Evolutionary conservation across 169 alveolate genomes (phyloP).

Genomic region (Plasmodium malariae): DNA sequence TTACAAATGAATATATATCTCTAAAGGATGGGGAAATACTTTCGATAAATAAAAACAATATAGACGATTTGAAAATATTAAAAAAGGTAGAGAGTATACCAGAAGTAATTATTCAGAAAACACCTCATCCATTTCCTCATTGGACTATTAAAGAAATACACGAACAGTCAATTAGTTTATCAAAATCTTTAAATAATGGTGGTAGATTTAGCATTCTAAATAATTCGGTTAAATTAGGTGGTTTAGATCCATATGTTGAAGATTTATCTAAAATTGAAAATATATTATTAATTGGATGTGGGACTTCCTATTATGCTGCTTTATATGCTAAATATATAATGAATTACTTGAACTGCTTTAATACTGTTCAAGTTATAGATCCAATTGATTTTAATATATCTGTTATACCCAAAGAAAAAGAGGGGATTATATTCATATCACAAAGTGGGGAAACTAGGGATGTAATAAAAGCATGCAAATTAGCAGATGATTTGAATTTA

Average conservation of each 20-base stretch:
- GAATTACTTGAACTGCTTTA: slow-evolving; percentile 88
- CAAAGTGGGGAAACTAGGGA: slow-evolving; percentile 99
- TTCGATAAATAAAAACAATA: slow-evolving; percentile 86
- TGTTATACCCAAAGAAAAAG: slow-evolving; percentile 81
- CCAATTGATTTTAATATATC: slow-evolving; percentile 91
- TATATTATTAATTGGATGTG: slow-evolving; percentile 94
- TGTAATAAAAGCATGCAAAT: slow-evolving; percentile 86
- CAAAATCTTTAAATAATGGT: slow-evolving; percentile 68
- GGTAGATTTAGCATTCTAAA: slow-evolving; percentile 48
- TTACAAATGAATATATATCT: slow-evolving; percentile 93
- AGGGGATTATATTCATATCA: slow-evolving; percentile 93
- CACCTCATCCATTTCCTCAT: slow-evolving; percentile 92
- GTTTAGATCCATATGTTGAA: slow-evolving; percentile 63
- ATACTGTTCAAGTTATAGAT: slow-evolving; percentile 91
- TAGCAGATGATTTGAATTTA: slow-evolving; percentile 87
- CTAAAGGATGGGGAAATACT: slow-evolving; percentile 93
- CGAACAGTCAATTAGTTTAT: slow-evolving; percentile 88
- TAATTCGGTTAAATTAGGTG: slow-evolving; percentile 73
- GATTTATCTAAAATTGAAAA: slow-evolving; percentile 85
- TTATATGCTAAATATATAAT: slow-evolving; percentile 91
- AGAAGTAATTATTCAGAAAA: slow-evolving; percentile 82
- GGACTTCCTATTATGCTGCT: slow-evolving; percentile 94
- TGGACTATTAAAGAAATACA: slow-evolving; percentile 94
- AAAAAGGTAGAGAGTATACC: slow-evolving; percentile 61
- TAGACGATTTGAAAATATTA: slow-evolving; percentile 81